Percentiles rank a stretch among this genome's conserved stretches.
Conservation (phyloP, 345 rosid species). For the Populus ilicifolia region DNA sequence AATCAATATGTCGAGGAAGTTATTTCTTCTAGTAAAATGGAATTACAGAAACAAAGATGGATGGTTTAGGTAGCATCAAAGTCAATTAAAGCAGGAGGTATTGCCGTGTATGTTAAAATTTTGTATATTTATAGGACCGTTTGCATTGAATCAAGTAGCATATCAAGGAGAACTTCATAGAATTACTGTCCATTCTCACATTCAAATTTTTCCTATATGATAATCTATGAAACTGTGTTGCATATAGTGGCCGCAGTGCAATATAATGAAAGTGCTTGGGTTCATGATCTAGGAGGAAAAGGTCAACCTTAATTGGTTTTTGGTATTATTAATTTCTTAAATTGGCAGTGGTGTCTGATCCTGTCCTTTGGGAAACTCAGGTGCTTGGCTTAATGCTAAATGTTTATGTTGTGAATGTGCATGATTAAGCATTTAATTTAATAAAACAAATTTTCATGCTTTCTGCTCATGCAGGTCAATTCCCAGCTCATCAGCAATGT, state of each 20-base stretch:
- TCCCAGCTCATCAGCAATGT: slow-evolving; percentile 97
- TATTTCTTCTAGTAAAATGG: not conserved
- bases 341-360: not conserved
- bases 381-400: not conserved
- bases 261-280: not conserved
- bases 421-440: not conserved
- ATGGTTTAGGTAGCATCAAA: not conserved
- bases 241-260: not conserved
- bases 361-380: not conserved
- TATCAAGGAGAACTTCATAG: not conserved
- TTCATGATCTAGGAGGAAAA: not conserved
- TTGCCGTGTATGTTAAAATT: not conserved
- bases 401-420: not conserved
- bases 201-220: not conserved
- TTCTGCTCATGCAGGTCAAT: slow-evolving; percentile 57
- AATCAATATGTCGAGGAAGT: not conserved
- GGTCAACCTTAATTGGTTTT: not conserved
- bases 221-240: not conserved
- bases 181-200: not conserved
- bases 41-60: not conserved
- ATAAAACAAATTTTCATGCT: not conserved
- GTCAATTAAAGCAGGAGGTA: not conserved
- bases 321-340: not conserved
- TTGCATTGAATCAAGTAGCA: not conserved
- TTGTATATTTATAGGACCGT: not conserved